Evolutionary conservation across 2,329 filamentous ascomycete genomes (phyloP), one percentile per base, ranked within the genome.

Genomic region (Alternaria sp.): DNA sequence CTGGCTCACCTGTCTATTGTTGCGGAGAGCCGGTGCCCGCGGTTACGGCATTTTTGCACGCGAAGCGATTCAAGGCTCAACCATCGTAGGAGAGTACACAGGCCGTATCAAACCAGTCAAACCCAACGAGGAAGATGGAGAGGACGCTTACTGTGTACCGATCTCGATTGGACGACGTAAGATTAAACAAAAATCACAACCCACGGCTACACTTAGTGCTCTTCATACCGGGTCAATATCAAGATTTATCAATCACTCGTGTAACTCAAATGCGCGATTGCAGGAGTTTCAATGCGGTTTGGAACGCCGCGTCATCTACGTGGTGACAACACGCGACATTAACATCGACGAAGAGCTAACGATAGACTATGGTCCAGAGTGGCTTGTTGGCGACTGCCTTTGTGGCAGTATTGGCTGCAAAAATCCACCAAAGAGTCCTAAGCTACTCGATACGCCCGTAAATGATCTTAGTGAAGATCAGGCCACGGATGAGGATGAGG

Each of bases 201-300:
- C 25, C 25, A 27, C 25, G 25, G 25, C 25, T 27, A 27, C 8
- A 27, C 25, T 27, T 27, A 27, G 25, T 27, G 25, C 25, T 27
- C 25, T 27, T 7, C 25, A 27, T 27, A 27, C 25, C 7, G 25
- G 25, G 7, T n/a, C 60, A 2, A 27, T 58, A 2, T 30, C 49
- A n/a, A 60, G 65, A 2, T 63, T 63, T 43, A 4, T 59, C 8
- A 65, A 63, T 20, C 63, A 63, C 27, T 62, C 55, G 7, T 67
- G 60, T 32, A 32, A 58, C 16, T 41, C 55, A 1, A 65, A 62
- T 34, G 51, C 48, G 11, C 9, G 5, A 2, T n/a, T 65, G 16
- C 2, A 46, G 2, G n/a, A 51, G 8, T 56, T 48, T 4, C 50
- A 49, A 11, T 46, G 61, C 36, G 56, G 53, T n/a, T 32, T 45